These are phyloP conservation scores for Ceriops decandra DNA, from an alignment of 345 rosid species.

Conservation along the genomic window DNA sequence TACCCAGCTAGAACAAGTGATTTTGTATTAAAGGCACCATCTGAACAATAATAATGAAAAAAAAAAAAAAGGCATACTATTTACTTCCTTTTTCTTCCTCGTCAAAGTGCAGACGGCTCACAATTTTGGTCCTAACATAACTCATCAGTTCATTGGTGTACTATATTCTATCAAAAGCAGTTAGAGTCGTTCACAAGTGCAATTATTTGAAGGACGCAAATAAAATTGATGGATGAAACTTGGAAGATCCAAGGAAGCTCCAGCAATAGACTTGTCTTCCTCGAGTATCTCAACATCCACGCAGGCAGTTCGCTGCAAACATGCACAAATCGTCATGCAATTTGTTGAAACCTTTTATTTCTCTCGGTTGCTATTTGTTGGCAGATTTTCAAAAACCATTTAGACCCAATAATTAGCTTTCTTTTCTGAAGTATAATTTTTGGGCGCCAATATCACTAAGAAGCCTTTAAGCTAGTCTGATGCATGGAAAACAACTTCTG, in stretches of 20 bases:
- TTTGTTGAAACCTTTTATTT: not conserved
- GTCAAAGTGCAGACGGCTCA: too few relatives aligned
- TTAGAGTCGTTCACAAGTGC: not conserved
- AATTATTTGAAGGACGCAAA: not conserved
- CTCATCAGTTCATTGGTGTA: not conserved
- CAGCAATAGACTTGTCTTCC: slow-evolving; percentile 29
- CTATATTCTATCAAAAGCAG: not conserved
- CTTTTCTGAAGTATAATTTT: too few relatives aligned
- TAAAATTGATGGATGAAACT: slow-evolving; percentile 6
- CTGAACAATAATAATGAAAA: too few relatives aligned
- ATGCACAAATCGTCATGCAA: not conserved
- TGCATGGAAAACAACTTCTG: not conserved
- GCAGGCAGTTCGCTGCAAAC: slow-evolving; percentile 14
- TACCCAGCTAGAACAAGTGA: too few relatives aligned
- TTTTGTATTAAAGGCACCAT: too few relatives aligned
- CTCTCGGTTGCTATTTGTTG: not conserved
- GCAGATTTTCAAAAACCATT: not conserved
- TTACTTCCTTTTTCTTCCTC: too few relatives aligned
- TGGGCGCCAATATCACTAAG: not conserved
- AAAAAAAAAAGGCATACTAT: too few relatives aligned
- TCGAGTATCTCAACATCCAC: slow-evolving; percentile 16
- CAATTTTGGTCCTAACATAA: not conserved
- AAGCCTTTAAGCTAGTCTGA: not conserved
- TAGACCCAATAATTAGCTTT: too few relatives aligned
- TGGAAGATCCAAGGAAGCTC: slow-evolving; percentile 23